Base-by-base conservation (phyloP, 2,329 filamentous ascomycete genomes). In the Exserohilum rostratum region DNA sequence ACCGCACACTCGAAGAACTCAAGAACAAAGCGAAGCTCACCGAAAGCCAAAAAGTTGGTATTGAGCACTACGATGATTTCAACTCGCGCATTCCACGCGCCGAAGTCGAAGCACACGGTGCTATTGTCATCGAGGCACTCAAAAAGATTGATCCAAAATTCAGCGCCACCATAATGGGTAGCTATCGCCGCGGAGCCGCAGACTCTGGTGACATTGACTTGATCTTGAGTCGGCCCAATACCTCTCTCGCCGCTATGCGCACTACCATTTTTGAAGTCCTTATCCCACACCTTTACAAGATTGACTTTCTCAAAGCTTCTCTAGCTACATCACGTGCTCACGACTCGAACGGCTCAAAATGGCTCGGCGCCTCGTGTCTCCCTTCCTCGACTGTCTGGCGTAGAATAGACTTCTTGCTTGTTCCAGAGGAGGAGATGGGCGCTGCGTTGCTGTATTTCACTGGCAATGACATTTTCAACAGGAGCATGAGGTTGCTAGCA, bases 401-500 rank as follows among this genome's bases (percentile, higher is more conserved):
- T 7, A 85, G 92, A 2, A 88, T 97, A 57, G 93, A 97, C 70
- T 83, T 97, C 17, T 79, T 97, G 1, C 83, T 96, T 3, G 93
- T 96, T 0, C 92, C 93, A 0, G 87, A 87, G 62, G 80, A 84
- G 2, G 88, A 96, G 73, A 82, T 91, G 46, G 93, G 93, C 1
- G 93, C 90, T 0, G 92, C 93, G 0, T 72, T 97, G 57, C 83
- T 97, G n/a, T 97, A 97, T 70, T 98, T 97, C 69, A 97, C 93
- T 0, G 93, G 93, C 1, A 95, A 97, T 64, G 93, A 96, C 70
- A 89, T 96, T 30, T 97, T 97, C 78, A 97, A 97, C 73, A 82
- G 93, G 13, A 96, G 90, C 68, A 85, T 97, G 72, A 80, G 93
- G 60, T 76, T 96, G 13, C 74, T 97, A 60, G 91, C 92, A 12